A percentile compares a stretch with the other conserved stretches of the same genome.
phyloP scores from a whole-genome alignment of 208 protist species.

The Porcisia deanei region DNA sequence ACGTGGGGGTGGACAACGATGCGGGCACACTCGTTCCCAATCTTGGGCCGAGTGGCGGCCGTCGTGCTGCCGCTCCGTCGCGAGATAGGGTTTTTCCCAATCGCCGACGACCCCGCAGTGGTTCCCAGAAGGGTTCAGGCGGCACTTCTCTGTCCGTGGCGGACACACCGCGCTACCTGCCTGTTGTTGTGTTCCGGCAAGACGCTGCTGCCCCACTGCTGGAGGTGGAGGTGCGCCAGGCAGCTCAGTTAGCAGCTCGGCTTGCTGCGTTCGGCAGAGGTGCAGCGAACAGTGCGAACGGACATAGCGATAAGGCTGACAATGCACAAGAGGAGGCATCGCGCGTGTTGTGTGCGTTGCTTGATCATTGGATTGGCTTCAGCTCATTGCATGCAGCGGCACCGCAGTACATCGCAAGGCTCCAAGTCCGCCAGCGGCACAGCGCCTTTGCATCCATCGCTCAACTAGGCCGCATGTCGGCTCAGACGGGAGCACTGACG shows the following conservation, averaged over 20 bases:
- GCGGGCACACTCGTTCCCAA: constrained; percentile 3
- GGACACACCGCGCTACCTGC: constrained; percentile 16
- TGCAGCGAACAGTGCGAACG: neutral
- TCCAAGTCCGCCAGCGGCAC: neutral
- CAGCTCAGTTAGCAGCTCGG: constrained; percentile 11
- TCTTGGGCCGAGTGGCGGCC: neutral
- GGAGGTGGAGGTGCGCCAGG: constrained; percentile 24
- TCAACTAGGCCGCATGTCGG: neutral
- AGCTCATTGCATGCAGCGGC: constrained; percentile 9
- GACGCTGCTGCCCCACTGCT: constrained; percentile 21
- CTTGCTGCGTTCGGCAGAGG: constrained; percentile 8
- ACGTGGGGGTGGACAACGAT: neutral
- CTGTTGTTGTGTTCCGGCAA: constrained; percentile 16
- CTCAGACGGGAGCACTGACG: constrained; percentile 11
- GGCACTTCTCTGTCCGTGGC: neutral
- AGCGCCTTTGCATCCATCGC: neutral
- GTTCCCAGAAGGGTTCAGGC: neutral
- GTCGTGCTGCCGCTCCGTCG: neutral
- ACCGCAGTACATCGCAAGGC: neutral
- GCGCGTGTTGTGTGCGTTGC: constrained; percentile 3
- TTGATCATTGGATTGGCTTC: constrained; percentile 18
- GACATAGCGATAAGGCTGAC: neutral
- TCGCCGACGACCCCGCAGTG: neutral
- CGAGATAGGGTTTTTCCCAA: neutral
- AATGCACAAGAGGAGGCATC: neutral